Evolutionary conservation across 1,284 basidiomycete species (phyloP), one percentile per base, ranked within the genome.

Genomic region (Kwoniella shivajii): DNA sequence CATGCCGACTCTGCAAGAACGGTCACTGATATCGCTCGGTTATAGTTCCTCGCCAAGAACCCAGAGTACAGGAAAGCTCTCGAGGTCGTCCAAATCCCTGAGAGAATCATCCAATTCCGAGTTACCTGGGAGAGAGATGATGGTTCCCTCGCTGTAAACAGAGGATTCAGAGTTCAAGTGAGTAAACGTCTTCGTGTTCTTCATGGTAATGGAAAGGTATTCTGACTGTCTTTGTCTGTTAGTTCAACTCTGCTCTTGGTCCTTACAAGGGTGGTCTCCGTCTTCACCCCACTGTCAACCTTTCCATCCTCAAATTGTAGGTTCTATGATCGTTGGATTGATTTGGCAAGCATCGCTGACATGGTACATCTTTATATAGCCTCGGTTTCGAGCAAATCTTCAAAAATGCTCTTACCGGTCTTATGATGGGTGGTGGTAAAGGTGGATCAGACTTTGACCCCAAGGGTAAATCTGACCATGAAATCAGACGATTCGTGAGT

Each of bases 221-320:
- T n/a, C 50, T 39, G 6, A n/a, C 31, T 14, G 29, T 14, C 9
- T 14, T 27, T 18, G 3, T 4, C 16, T 30, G n/a, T 14, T 33
- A 87, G 84, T 89, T 88, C 83, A 89, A 89, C 83, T 89, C 88
- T 39, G 87, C 87, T 18, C 83, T 90, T 50, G 88, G 88, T 56
- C 88, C 88, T 38, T 90, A 89, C 84, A 90, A 89, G 79, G 88
- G 88, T 66, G 88, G 88, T 76, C 84, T 89, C 64, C 85, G 88
- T 66, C 83, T 90, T 57, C 88, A 89, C 82, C 87, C 87, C 61
- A 84, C 86, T 54, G 88, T 90, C 78, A 90, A 89, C 81, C 83
- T 90, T 39, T 88, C 86, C 65, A 88, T 90, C 78, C 84, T 90
- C 78, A 90, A 90, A 78, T 90, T 90, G 69, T 73, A 48, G 65